A percentile compares a stretch with the other conserved stretches of the same genome.
These are phyloP conservation scores for Pochonia chlamydosporia DNA, from an alignment of 2,329 filamentous ascomycete genomes.

Conservation along the genomic window DNA sequence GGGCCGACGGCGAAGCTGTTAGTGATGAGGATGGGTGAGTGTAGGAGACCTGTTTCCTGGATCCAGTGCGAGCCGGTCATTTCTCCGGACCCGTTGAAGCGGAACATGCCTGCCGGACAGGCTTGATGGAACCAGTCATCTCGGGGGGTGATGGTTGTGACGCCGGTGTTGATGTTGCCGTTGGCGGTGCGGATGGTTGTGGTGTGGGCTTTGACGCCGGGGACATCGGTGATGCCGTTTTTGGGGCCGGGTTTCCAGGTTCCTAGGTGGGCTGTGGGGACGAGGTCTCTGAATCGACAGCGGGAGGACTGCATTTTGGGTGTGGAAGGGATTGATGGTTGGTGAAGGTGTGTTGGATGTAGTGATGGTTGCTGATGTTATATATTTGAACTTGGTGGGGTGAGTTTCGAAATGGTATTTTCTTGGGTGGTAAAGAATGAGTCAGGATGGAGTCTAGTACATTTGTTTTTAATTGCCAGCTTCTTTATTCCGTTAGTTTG, in stretches of 20 bases:
- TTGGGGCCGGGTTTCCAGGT: constrained; percentile 36
- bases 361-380: too few relatives aligned
- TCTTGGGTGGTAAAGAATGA: too few relatives aligned
- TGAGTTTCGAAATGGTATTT: too few relatives aligned
- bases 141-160: constrained; percentile 44
- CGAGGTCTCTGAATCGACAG: constrained; percentile 35
- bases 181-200: constrained; percentile 35
- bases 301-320: too few relatives aligned
- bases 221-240: constrained; percentile 46
- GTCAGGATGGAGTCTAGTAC: too few relatives aligned
- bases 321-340: too few relatives aligned
- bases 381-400: too few relatives aligned
- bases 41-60: constrained; percentile 53
- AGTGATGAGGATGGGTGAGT: constrained; percentile 55
- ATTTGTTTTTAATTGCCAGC: too few relatives aligned
- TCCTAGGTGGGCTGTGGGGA: constrained; percentile 39
- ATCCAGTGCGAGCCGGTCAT: constrained; percentile 58
- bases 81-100: constrained; percentile 60
- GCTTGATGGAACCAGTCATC: constrained; percentile 37
- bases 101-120: constrained; percentile 45
- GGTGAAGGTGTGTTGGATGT: too few relatives aligned
- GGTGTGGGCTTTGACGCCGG: constrained; percentile 40
- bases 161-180: constrained; percentile 39
- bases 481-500: too few relatives aligned
- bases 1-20: constrained; percentile 53